phyloP scores from a whole-genome alignment of 2,329 filamentous ascomycete genomes.

The Lojkania enalia region DNA sequence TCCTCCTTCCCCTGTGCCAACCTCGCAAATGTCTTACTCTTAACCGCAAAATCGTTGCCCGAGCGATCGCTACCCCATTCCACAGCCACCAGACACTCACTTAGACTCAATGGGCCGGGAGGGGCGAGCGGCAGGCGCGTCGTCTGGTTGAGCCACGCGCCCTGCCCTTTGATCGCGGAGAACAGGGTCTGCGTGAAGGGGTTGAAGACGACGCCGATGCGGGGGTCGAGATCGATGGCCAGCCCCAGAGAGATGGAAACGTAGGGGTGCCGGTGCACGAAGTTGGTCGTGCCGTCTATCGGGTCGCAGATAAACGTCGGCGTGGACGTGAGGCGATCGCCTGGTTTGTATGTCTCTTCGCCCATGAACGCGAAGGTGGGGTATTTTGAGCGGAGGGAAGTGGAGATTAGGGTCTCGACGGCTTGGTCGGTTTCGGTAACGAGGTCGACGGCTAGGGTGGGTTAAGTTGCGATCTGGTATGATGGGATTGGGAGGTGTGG shows the following conservation, averaged over 20 bases:
- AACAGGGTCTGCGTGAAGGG: constrained; percentile 72
- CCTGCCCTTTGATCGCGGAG: constrained; percentile 68
- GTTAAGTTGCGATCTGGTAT: constrained; percentile 1
- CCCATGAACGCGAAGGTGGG: constrained; percentile 56
- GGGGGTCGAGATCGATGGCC: constrained; percentile 62
- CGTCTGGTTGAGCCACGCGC: constrained; percentile 56
- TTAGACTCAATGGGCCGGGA: constrained; percentile 60
- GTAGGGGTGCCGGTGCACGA: constrained; percentile 73
- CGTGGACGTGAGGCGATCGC: constrained; percentile 61
- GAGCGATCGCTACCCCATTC: constrained; percentile 74
- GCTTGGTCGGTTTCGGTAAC: constrained; percentile 67
- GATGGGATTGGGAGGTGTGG: neutral
- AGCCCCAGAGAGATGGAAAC: constrained; percentile 79
- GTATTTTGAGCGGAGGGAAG: constrained; percentile 54
- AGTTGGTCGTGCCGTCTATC: constrained; percentile 82
- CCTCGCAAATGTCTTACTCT: constrained; percentile 65
- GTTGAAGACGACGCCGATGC: constrained; percentile 78
- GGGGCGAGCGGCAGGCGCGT: constrained; percentile 52
- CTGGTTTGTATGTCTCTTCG: constrained; percentile 70
- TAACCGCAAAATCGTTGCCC: constrained; percentile 72
- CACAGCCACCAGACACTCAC: constrained; percentile 65
- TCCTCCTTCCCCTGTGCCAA: constrained; percentile 57
- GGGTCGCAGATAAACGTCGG: constrained; percentile 83
- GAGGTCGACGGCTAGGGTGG: constrained; percentile 57
- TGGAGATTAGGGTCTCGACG: constrained; percentile 62